Evolutionary conservation across 441 rosid genomes (phyloP).

Genomic region (Manihot esculenta): DNA sequence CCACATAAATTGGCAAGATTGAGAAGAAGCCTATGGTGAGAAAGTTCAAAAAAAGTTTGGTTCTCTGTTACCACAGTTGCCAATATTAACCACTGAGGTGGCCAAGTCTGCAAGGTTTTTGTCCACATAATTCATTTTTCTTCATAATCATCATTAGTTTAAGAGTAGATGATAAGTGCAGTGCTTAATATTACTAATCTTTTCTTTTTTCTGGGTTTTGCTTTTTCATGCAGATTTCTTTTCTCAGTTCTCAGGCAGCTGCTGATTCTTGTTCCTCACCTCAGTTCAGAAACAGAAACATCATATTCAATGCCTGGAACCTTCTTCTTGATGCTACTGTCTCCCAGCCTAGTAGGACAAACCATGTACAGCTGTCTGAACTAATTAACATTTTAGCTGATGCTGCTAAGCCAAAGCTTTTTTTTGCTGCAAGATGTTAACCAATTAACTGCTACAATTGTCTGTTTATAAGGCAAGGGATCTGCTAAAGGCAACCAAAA

Average conservation of each 20-base stretch:
- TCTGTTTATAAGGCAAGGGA: not conserved
- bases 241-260: not conserved
- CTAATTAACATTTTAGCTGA: not conserved
- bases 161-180: not conserved
- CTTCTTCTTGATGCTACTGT: not conserved
- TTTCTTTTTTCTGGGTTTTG: not conserved
- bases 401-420: not conserved
- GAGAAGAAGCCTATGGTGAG: slow-evolving; percentile 24
- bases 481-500: no score
- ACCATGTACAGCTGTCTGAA: not conserved
- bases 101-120: not conserved
- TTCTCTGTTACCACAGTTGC: slow-evolving; percentile 1
- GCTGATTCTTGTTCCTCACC: not conserved
- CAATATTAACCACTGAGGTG: not conserved
- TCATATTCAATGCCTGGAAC: slow-evolving; percentile 1
- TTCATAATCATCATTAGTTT: not conserved
- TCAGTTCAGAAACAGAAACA: not conserved
- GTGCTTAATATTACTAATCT: no score
- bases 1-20: not conserved
- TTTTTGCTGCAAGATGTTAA: not conserved
- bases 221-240: no score
- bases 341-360: not conserved
- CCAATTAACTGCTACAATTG: slow-evolving; percentile 2
- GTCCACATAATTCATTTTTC: no score
- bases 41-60: slow-evolving; percentile 27